These are phyloP conservation scores for Candida railenensis DNA, from an alignment of 805 yeast genomes.

Conservation along the genomic window DNA sequence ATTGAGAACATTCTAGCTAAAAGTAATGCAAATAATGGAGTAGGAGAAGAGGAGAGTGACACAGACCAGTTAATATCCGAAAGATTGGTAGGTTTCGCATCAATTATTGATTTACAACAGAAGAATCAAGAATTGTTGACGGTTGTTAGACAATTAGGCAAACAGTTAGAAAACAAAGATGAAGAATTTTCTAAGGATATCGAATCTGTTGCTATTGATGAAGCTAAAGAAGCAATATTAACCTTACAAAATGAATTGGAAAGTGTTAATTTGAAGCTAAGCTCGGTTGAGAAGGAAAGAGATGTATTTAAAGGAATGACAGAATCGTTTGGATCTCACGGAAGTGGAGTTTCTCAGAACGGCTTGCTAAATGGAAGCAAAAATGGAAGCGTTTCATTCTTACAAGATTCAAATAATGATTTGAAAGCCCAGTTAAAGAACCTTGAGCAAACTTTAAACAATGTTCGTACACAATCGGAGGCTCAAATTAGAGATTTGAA, in stretches of 20 bases:
- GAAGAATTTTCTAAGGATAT: conserved; percentile 33
- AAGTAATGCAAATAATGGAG: conserved; percentile 27
- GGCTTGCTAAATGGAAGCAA: conserved; percentile 10
- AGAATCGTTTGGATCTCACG: conserved; percentile 1
- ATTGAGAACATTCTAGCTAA: conserved; percentile 52
- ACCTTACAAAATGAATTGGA: conserved; percentile 60
- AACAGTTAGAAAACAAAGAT: conserved; percentile 67
- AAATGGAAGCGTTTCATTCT: conserved; percentile 14
- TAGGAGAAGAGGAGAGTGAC: conserved; percentile 48
- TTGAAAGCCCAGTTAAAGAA: conserved; percentile 34
- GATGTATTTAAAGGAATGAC: conserved; percentile 53
- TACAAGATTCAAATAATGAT: conserved; percentile 26
- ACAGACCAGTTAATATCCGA: conserved; percentile 72
- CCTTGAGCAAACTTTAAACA: conserved; percentile 34
- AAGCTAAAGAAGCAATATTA: conserved; percentile 68
- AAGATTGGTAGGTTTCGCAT: conserved; percentile 68
- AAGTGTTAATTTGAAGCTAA: conserved; percentile 49
- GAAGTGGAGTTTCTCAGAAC: background rate
- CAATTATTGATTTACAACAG: conserved; percentile 64
- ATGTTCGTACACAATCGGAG: conserved; percentile 37
- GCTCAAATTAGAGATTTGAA: conserved; percentile 48
- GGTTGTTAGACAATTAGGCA: conserved; percentile 70
- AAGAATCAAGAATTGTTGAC: conserved; percentile 72
- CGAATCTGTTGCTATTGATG: conserved; percentile 52
- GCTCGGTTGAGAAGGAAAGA: conserved; percentile 60